Evolutionary conservation across 2,329 filamentous ascomycete species (phyloP), one percentile per base, ranked within the genome.

Genomic region (Scedosporium aurantiacum): DNA sequence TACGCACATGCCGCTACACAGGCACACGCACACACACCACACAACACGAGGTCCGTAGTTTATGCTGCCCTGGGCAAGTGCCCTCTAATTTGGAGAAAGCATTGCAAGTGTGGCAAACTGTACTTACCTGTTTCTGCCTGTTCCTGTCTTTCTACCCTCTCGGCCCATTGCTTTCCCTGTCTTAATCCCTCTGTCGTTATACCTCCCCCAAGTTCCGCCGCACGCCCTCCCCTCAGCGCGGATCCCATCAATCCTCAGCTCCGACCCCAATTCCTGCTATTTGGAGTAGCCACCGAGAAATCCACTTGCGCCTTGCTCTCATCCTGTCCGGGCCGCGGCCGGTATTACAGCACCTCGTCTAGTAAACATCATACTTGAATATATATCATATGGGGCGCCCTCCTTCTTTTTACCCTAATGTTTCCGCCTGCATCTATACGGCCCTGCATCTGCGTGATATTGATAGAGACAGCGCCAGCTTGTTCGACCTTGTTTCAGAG

Each of bases 371-470:
- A 7, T 47, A 21, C 18, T 47, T 47, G 43, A 47, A 47, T 47
- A 47, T 47, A 47, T 47, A 47, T 37, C 32, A 37, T 37, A 37
- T 37, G 10, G 32, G 32, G 32, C 32, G 32, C 32, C 32, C 32
- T 37, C 43, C 43, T 47, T 18, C 8, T 47, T 18, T 21, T 47
- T 21, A 18, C 43, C 50, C 50, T 54, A 5, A 14, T 12, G 18
- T 54, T 12, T 25, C 23, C 23, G 12, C 50, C 18, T 54, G 18
- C 50, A 23, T 54, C 50, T 54, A 54, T 23, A 54, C 50, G 21
- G 50, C 50, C 27, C 23, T 54, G 50, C 50, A 54, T 54, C 50
- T 54, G 50, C 50, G 54, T 40, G 54, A 57, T 37, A 57, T 57
- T 57, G 54, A 57, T 57, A 57, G 54, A 18, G 27, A 37, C 21